Base-by-base conservation (phyloP, 2,329 filamentous ascomycete genomes). In the Plenodomus biglobosus region DNA sequence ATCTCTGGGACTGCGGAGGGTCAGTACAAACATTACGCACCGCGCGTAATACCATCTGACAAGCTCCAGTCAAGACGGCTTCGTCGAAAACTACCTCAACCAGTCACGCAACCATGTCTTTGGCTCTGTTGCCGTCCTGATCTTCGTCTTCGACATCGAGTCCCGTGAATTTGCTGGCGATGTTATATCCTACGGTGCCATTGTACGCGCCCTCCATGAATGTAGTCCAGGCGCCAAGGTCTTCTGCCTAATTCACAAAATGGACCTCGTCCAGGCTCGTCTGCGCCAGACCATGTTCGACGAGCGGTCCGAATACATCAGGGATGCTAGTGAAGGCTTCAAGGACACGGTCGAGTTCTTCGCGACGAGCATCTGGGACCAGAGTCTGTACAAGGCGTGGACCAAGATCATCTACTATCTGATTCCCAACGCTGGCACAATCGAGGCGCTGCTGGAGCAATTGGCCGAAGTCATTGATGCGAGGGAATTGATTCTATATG, bases 141-240 rank as follows among this genome's bases (percentile, higher is more conserved):
- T 99, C 73, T 99, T 99, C 77, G 94, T 99, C 72, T 99, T 99
- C 75, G 94, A 99, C 71, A 95, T 97, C 59, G 94, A 97, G 72
- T 95, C 90, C 16, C 87, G 91, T 69, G 94, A 97, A 72, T 90
- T 96, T 63, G 89, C 94, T 54, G 87, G 90, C 62, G 94, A 99
- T 71, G 84, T 97, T 43, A 85, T 92, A 48, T 96, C 91, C 49
- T 99, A 97, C 77, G 85, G 87, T 43, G 87, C 89, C 58, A 94
- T 97, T 70, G 90, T 97, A 61, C 84, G 86, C 41, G 94, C 94
- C 0, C 80, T 99, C 34, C 82, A 86, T 46, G 92, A 97, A 75
- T 95, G 85, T 79, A 95, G 89, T 40, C 83, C 84, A 1, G 75
- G 75, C 27, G 90, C 92, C 54, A 88, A 89, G 70, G 86, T 99